A percentile compares a stretch with the other conserved stretches of the same genome.
These are phyloP conservation scores for Chlamydomonas sp. DNA, from an alignment of 139 green algal genomes.

Conservation along the genomic window DNA sequence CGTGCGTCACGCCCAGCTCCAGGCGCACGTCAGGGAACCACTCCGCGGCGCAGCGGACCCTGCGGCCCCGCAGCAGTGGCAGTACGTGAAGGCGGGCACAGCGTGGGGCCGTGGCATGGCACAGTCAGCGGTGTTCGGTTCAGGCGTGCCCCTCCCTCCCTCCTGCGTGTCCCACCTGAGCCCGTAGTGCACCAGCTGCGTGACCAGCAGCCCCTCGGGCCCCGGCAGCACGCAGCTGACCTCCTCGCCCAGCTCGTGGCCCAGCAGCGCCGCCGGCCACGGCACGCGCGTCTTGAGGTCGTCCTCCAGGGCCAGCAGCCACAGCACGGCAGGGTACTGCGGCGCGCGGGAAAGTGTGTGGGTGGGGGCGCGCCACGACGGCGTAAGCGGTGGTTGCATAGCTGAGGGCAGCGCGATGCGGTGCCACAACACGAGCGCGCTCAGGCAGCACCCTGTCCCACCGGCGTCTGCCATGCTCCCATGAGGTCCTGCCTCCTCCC, in stretches of 20 bases:
- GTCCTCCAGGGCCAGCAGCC: conserved; percentile 28
- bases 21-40: conserved; percentile 24
- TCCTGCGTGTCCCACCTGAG: background rate
- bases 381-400: too few relatives aligned
- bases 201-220: conserved; percentile 10
- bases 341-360: too few relatives aligned
- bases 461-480: too few relatives aligned
- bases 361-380: too few relatives aligned
- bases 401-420: too few relatives aligned
- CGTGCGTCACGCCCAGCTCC: conserved; percentile 10
- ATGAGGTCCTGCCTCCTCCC: too few relatives aligned
- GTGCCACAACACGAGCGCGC: too few relatives aligned
- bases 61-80: background rate
- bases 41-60: conserved; percentile 24
- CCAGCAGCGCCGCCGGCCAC: conserved; percentile 17
- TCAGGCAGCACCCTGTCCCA: too few relatives aligned
- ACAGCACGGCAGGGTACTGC: conserved; percentile 8
- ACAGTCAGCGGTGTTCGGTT: background rate
- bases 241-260: conserved; percentile 31
- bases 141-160: background rate
- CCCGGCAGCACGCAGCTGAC: conserved; percentile 26
- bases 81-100: background rate
- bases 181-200: conserved; percentile 24
- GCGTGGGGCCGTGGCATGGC: background rate
- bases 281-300: conserved; percentile 5